A percentile compares a stretch with the other conserved stretches of the same genome.
These are phyloP conservation scores for Xylaria venustula DNA, from an alignment of 495 filamentous ascomycete species.

Conservation along the genomic window DNA sequence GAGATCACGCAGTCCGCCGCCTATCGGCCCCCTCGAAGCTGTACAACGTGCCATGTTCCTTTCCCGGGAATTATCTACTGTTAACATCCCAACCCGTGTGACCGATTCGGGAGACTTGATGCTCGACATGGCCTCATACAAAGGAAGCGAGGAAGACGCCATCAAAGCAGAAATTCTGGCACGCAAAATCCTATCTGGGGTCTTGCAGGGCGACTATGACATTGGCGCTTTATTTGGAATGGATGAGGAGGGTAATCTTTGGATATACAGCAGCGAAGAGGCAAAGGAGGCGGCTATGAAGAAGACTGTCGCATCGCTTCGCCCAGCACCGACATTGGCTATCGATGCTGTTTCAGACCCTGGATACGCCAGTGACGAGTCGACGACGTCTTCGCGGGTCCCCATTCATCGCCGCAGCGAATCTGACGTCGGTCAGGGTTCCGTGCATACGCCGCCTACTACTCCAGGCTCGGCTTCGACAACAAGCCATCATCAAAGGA, in stretches of 20 bases:
- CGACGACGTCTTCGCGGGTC: slow-evolving; percentile 31
- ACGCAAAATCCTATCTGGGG: slow-evolving; percentile 92
- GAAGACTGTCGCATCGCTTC: slow-evolving; percentile 42
- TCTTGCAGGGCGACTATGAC: slow-evolving; percentile 92
- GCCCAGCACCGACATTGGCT: slow-evolving; percentile 49
- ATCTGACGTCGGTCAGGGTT: slow-evolving; percentile 66
- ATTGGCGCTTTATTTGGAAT: slow-evolving; percentile 93
- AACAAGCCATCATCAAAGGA: slow-evolving; percentile 66
- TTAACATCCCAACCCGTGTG: slow-evolving; percentile 89
- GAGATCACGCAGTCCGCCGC: slow-evolving; percentile 74
- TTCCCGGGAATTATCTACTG: slow-evolving; percentile 80
- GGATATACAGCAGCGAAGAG: slow-evolving; percentile 98
- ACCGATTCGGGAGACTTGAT: slow-evolving; percentile 94
- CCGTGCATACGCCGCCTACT: slow-evolving; percentile 71
- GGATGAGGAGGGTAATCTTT: slow-evolving; percentile 92
- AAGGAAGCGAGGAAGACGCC: slow-evolving; percentile 87
- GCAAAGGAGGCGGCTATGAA: slow-evolving; percentile 75
- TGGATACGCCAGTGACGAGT: slow-evolving; percentile 83
- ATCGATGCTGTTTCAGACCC: slow-evolving; percentile 85
- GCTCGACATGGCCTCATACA: slow-evolving; percentile 97
- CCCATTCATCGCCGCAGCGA: slow-evolving; percentile 52
- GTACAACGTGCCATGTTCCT: slow-evolving; percentile 79
- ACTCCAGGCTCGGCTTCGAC: slow-evolving; percentile 62
- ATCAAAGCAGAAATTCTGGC: slow-evolving; percentile 88
- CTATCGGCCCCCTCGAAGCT: slow-evolving; percentile 70